Conservation (phyloP, 1,139 yeast genomes). For the Yamadazyma songkhlaensis region DNA sequence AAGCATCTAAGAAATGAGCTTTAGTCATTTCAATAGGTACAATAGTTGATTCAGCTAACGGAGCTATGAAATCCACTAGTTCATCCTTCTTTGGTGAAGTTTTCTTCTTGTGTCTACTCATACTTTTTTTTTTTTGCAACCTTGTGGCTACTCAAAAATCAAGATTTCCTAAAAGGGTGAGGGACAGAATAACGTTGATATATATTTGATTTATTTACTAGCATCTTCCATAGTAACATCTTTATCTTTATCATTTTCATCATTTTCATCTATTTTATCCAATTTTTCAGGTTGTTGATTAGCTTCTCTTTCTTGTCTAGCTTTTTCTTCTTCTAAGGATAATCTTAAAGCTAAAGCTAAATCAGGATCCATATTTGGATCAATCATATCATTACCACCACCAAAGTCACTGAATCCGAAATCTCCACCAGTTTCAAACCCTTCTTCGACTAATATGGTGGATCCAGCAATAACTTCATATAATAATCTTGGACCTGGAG, state of each 20-base stretch:
- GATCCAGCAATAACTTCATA: conserved; percentile 74
- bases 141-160: not conserved
- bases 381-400: conserved; percentile 58
- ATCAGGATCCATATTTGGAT: conserved; percentile 95
- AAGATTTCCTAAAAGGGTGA: no score
- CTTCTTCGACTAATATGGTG: conserved; percentile 63
- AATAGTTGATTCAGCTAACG: conserved; percentile 20
- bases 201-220: not conserved
- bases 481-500: conserved; percentile 82
- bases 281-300: conserved; percentile 21
- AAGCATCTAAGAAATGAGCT: conserved; percentile 60
- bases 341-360: conserved; percentile 89
- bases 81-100: not conserved
- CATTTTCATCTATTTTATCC: conserved; percentile 30
- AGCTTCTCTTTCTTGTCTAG: conserved; percentile 67
- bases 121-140: conserved; percentile 1
- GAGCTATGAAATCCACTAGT: conserved; percentile 16
- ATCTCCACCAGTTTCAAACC: conserved; percentile 42
- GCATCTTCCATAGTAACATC: conserved; percentile 18
- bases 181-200: conserved; percentile 7
- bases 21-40: conserved; percentile 43
- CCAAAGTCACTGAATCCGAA: conserved; percentile 40
- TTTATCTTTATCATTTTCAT: conserved; percentile 11
- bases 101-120: conserved; percentile 5
- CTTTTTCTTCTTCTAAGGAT: conserved; percentile 79